These are phyloP conservation scores for Lophiotrema nucula DNA, from an alignment of 495 filamentous ascomycete species.

Conservation along the genomic window DNA sequence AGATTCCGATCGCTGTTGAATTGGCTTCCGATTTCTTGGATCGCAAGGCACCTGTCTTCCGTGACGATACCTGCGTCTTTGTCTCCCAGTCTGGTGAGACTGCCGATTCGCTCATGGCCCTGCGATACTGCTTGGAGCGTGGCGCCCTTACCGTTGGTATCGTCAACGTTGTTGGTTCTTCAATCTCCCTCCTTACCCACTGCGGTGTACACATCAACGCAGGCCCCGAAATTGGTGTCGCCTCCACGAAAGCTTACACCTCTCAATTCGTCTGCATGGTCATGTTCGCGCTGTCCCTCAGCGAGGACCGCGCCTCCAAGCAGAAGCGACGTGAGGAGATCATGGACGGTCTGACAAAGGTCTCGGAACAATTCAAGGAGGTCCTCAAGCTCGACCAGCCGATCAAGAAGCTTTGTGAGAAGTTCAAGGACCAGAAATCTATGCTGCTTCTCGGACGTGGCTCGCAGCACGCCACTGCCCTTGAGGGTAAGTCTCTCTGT, in stretches of 20 bases:
- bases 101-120: conserved; percentile 95
- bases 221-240: conserved; percentile 97
- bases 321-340: conserved; percentile 90
- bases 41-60: conserved; percentile 96
- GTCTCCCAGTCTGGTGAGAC: conserved; percentile 99
- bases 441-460: conserved; percentile 89
- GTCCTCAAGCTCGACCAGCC: conserved; percentile 85
- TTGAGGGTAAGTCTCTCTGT: conserved; percentile 63
- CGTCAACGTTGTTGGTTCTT: conserved; percentile 96
- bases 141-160: conserved; percentile 96
- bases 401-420: conserved; percentile 88
- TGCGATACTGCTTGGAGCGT: conserved; percentile 95
- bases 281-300: conserved; percentile 96
- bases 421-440: conserved; percentile 96
- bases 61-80: conserved; percentile 98
- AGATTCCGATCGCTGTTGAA: conserved; percentile 96
- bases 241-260: conserved; percentile 98
- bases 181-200: conserved; percentile 96
- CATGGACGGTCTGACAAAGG: conserved; percentile 83
- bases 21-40: conserved; percentile 98
- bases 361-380: conserved; percentile 88
- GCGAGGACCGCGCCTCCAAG: conserved; percentile 95
- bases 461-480: conserved; percentile 92
- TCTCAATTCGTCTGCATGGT: conserved; percentile 99
- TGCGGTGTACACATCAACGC: conserved; percentile 99